Conservation (phyloP, 2,329 filamentous ascomycete genomes). For the Calycina marina region DNA sequence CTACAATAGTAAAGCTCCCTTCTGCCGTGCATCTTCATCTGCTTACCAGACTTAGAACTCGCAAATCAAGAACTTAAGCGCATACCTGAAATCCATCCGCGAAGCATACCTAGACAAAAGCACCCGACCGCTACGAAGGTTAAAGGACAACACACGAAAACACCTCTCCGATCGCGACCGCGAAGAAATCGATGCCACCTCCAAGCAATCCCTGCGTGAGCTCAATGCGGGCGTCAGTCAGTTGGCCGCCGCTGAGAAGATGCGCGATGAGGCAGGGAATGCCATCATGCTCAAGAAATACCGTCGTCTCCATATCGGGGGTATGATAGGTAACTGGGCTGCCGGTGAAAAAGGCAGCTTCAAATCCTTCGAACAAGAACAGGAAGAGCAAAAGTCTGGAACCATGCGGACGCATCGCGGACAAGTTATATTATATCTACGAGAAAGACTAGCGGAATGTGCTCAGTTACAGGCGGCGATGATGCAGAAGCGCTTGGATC, state of each 20-base stretch:
- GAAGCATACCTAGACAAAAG: slow-evolving; percentile 83
- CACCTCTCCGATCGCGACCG: slow-evolving; percentile 63
- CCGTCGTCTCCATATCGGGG: slow-evolving; percentile 44
- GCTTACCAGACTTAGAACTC: slow-evolving; percentile 44
- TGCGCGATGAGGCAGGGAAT: slow-evolving; percentile 62
- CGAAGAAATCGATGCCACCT: slow-evolving; percentile 75
- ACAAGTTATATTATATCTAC: slow-evolving; percentile 69
- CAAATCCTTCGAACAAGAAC: slow-evolving; percentile 51
- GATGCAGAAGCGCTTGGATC: slow-evolving; percentile 78
- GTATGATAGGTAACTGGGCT: slow-evolving; percentile 48
- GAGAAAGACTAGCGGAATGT: slow-evolving; percentile 60
- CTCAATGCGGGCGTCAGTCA: slow-evolving; percentile 69
- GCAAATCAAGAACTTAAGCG: slow-evolving; percentile 67
- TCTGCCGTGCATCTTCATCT: slow-evolving; percentile 13
- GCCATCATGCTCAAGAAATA: slow-evolving; percentile 59
- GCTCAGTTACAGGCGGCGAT: slow-evolving; percentile 71
- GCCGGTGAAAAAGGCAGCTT: slow-evolving; percentile 44
- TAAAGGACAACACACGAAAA: slow-evolving; percentile 18
- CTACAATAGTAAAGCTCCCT: slow-evolving; percentile 55
- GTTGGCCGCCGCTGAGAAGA: slow-evolving; percentile 67
- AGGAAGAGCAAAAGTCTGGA: slow-evolving; percentile 56
- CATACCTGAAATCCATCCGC: slow-evolving; percentile 69
- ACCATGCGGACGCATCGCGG: slow-evolving; percentile 60
- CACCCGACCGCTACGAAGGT: slow-evolving; percentile 37
- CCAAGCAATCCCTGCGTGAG: slow-evolving; percentile 72